Evolutionary conservation across 768 basidiomycete species (phyloP), one percentile per base, ranked within the genome.

Genomic region (Trametes cingulata): DNA sequence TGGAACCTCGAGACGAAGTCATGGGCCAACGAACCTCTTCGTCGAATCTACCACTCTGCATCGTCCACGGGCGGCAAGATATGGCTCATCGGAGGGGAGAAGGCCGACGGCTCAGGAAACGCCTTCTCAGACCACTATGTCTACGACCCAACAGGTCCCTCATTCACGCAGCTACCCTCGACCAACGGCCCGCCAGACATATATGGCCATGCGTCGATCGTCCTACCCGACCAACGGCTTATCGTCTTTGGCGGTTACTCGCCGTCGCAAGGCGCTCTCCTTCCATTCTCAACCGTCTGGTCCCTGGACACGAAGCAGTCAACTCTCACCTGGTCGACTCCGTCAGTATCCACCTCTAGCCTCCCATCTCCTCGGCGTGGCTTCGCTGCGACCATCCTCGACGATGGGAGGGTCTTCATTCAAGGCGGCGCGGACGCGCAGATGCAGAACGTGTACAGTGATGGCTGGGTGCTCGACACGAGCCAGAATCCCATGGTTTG

Each of bases 71-170:
- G 74, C 7, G 86, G 85, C 6, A 74, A 76, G 45, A 77, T 91
- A 12, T 91, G 81, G 74, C 78, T 95, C 36, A 79, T 89, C 46
- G 94, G 94, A 3, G 94, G 94, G 8, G 82, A 89, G 73, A 86
- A 81, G 66, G 84, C 84, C n/a, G 94, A 96, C 71, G 91, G 85
- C 13, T 95, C 93, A 9, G 78, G 78, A 1, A 76, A 73, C 49
- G 82, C 77, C 0, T 86, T 89, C 67, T 75, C 80, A 6, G 85
- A 89, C 46, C 81, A 88, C 56, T 92, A 85, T 65, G 69, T 80
- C 20, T 93, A 91, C 73, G 69, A 81, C 65, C 80, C 85, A 17
- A 73, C 65, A 12, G 63, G 65, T 3, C 76, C 78, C 22, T 72
- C 77, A 6, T 95, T 93, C 72, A 75, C 77, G 1, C 69, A 71